A percentile compares a stretch with the other conserved stretches of the same genome.
These are phyloP conservation scores for Imleria badia DNA, from an alignment of 768 basidiomycete genomes.

Conservation along the genomic window DNA sequence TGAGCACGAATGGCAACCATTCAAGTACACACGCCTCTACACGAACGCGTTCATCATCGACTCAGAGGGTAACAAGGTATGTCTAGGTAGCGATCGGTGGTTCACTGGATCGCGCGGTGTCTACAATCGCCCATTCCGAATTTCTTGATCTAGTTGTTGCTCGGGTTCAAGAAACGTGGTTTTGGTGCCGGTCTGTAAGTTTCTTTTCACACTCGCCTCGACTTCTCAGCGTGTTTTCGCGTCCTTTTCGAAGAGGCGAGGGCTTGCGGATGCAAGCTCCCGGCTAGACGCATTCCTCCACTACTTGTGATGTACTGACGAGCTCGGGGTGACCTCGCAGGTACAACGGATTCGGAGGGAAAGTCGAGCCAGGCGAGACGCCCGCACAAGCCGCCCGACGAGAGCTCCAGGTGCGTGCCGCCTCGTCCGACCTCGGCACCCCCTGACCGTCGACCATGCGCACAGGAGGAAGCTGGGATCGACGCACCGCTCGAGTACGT, in stretches of 20 bases:
- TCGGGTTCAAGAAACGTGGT: conserved; percentile 80
- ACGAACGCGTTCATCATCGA: conserved; percentile 71
- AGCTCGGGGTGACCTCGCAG: conserved; percentile 36
- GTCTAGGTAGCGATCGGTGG: not conserved
- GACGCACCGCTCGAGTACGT: conserved; percentile 59
- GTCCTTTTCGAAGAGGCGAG: not conserved
- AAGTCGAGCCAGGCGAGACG: conserved; percentile 76
- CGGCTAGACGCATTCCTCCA: not conserved
- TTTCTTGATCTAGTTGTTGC: conserved; percentile 61
- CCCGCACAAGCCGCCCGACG: conserved; percentile 68
- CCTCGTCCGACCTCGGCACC: not conserved
- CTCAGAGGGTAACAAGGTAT: conserved; percentile 51
- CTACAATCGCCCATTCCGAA: not conserved
- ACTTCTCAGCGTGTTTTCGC: not conserved
- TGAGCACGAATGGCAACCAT: conserved; percentile 47
- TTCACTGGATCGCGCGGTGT: not conserved
- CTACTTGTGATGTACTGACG: not conserved
- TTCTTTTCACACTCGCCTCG: not conserved
- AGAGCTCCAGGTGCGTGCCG: conserved; percentile 56
- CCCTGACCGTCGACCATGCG: not conserved
- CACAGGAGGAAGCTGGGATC: conserved; percentile 87
- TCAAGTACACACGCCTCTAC: conserved; percentile 46
- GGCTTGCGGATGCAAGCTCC: not conserved
- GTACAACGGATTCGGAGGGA: conserved; percentile 89
- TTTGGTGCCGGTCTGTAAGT: conserved; percentile 64